phyloP scores from a whole-genome alignment of 2,329 filamentous ascomycete genomes.

The Aspergillus terreus region DNA sequence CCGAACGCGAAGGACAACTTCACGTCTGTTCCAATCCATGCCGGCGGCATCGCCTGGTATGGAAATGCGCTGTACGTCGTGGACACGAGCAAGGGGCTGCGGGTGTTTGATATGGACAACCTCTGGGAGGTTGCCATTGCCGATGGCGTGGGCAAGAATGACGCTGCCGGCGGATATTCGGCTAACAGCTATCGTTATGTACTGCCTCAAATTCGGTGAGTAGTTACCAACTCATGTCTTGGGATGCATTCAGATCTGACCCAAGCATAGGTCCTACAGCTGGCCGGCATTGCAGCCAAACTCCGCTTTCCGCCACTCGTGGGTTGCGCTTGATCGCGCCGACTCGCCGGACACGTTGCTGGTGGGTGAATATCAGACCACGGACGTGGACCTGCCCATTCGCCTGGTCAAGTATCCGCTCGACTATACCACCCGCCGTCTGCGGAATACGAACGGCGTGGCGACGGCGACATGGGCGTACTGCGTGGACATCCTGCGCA shows the following conservation, averaged over 20 bases:
- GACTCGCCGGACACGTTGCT: conserved; percentile 28
- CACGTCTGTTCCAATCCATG: conserved; percentile 30
- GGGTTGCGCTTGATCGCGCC: conserved; percentile 32
- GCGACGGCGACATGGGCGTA: conserved; percentile 27
- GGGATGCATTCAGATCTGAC: background rate
- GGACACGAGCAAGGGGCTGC: conserved; percentile 32
- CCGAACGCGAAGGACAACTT: conserved; percentile 32
- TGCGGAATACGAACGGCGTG: conserved; percentile 16
- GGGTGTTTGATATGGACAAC: conserved; percentile 35
- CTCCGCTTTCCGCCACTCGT: conserved; percentile 34
- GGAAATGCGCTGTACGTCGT: conserved; percentile 34
- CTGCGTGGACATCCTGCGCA: conserved; percentile 28
- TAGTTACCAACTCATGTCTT: background rate
- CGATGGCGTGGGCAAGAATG: conserved; percentile 29
- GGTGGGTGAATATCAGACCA: conserved; percentile 32
- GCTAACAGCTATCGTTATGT: conserved; percentile 33
- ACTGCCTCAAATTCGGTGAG: conserved; percentile 17
- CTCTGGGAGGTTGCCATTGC: conserved; percentile 32
- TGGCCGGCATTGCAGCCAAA: conserved; percentile 1
- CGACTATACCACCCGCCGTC: conserved; percentile 24
- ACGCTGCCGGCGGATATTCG: conserved; percentile 20
- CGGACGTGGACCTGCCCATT: conserved; percentile 16
- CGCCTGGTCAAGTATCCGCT: conserved; percentile 30
- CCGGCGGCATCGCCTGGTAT: conserved; percentile 37
- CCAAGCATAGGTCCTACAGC: background rate